These are phyloP conservation scores for Physcomitrium patens DNA, from an alignment of 225 moss, liverwort and hornwort species.

Conservation along the genomic window DNA sequence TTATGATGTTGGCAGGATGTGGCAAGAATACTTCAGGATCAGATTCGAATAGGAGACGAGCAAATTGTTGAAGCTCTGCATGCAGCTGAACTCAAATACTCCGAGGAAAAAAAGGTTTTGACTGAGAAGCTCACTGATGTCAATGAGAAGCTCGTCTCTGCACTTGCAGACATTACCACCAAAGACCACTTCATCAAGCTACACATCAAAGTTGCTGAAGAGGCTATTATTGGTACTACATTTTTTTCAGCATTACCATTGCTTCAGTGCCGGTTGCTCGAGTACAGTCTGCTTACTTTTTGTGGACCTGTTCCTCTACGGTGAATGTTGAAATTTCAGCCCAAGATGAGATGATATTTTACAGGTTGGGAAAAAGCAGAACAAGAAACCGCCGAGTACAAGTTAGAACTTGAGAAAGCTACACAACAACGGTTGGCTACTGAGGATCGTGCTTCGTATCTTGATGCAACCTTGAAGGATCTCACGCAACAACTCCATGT, in stretches of 20 bases:
- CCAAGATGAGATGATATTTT: not conserved
- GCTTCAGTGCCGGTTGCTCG: too few relatives aligned
- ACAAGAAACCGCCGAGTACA: slow-evolving; percentile 67
- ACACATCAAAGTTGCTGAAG: slow-evolving; percentile 82
- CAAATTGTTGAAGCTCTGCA: slow-evolving; percentile 40
- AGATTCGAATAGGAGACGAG: slow-evolving; percentile 54
- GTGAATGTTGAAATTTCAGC: too few relatives aligned
- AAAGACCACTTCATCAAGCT: slow-evolving; percentile 65
- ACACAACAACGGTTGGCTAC: slow-evolving; percentile 65
- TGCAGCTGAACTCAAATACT: slow-evolving; percentile 30
- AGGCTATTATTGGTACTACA: slow-evolving; percentile 66
- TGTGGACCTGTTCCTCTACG: too few relatives aligned
- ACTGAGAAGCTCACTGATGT: slow-evolving; percentile 32
- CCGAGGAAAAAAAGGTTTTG: slow-evolving; percentile 39
- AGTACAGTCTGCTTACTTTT: too few relatives aligned
- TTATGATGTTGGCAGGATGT: slow-evolving; percentile 45
- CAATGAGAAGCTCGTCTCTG: slow-evolving; percentile 40
- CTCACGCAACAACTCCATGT: slow-evolving; percentile 80
- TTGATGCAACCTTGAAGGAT: slow-evolving; percentile 85
- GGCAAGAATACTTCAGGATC: slow-evolving; percentile 54
- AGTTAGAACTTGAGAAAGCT: slow-evolving; percentile 67
- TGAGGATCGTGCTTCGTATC: slow-evolving; percentile 71
- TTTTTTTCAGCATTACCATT: not conserved
- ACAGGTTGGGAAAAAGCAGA: slow-evolving; percentile 98
- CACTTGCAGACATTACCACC: slow-evolving; percentile 49